A percentile compares a stretch with the other conserved stretches of the same genome.
Evolutionary conservation across 768 basidiomycete species (phyloP).

Genomic region (Gloeostereum incarnatum): DNA sequence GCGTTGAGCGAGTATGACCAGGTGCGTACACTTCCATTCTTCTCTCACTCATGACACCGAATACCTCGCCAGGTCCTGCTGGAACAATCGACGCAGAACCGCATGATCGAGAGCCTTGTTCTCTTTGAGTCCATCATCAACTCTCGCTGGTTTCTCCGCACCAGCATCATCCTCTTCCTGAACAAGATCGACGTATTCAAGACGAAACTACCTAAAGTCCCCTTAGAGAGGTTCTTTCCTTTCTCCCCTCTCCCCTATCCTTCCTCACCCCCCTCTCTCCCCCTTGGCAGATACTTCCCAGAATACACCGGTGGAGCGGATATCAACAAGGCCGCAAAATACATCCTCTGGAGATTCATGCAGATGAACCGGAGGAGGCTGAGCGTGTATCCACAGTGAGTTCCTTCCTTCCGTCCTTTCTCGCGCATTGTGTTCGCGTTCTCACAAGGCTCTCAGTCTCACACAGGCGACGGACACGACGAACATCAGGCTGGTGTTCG

Average conservation of each 20-base stretch:
- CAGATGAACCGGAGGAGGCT: slow-evolving; percentile 61
- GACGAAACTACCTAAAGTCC: slow-evolving; percentile 33
- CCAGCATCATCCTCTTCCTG: slow-evolving; percentile 29
- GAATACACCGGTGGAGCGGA: slow-evolving; percentile 33
- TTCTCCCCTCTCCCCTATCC: not conserved
- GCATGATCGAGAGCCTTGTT: slow-evolving; percentile 65
- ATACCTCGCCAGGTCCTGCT: not conserved
- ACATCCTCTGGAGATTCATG: slow-evolving; percentile 92
- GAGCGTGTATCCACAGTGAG: slow-evolving; percentile 37
- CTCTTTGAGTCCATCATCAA: slow-evolving; percentile 66
- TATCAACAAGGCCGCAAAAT: slow-evolving; percentile 89
- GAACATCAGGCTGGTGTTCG: slow-evolving; percentile 63
- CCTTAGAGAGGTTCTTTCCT: slow-evolving; percentile 12
- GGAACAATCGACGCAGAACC: slow-evolving; percentile 45
- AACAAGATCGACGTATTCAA: slow-evolving; percentile 40
- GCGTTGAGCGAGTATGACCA: slow-evolving; percentile 72
- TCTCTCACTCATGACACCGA: slow-evolving; percentile 3
- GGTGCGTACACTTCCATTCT: slow-evolving; percentile 24
- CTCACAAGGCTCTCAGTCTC: slow-evolving; percentile 14
- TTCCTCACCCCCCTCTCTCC: slow-evolving; percentile 19
- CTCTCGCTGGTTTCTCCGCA: slow-evolving; percentile 36
- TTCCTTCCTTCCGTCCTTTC: slow-evolving; percentile 2
- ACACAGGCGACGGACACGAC: slow-evolving; percentile 40
- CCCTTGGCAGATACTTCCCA: slow-evolving; percentile 48
- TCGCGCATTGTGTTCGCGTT: not conserved